Conservation (phyloP, 495 filamentous ascomycete genomes). For the Letharia columbiana region DNA sequence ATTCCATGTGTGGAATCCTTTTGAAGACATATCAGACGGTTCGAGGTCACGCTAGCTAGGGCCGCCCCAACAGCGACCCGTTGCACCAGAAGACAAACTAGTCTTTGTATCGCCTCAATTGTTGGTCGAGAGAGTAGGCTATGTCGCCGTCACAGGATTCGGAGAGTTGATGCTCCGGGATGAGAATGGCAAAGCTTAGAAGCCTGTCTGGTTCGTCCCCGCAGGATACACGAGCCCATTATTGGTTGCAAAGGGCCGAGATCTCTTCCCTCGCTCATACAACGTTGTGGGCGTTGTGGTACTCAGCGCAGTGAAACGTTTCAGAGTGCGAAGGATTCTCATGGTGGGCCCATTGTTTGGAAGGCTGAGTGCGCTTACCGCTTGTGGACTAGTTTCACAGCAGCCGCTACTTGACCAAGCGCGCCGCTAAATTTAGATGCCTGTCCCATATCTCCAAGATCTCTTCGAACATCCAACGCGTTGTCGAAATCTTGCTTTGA, state of each 20-base stretch:
- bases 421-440: background rate
- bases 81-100: background rate
- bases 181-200: background rate
- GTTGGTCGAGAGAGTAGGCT: background rate
- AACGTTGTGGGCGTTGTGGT: background rate
- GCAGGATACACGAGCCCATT: background rate
- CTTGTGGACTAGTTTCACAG: background rate
- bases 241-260: background rate
- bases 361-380: background rate
- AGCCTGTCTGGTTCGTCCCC: background rate
- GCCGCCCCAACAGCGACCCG: background rate
- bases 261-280: background rate
- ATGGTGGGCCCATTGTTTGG: background rate
- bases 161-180: background rate
- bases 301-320: background rate
- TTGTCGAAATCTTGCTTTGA: background rate
- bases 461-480: background rate
- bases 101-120: background rate
- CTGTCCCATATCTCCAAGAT: background rate
- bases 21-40: background rate
- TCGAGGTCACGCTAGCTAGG: background rate
- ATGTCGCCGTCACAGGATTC: background rate
- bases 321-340: background rate
- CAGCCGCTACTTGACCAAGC: background rate
- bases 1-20: background rate